These are phyloP conservation scores for Cryphonectria naterciae DNA, from an alignment of 2,329 filamentous ascomycete genomes.

Conservation along the genomic window DNA sequence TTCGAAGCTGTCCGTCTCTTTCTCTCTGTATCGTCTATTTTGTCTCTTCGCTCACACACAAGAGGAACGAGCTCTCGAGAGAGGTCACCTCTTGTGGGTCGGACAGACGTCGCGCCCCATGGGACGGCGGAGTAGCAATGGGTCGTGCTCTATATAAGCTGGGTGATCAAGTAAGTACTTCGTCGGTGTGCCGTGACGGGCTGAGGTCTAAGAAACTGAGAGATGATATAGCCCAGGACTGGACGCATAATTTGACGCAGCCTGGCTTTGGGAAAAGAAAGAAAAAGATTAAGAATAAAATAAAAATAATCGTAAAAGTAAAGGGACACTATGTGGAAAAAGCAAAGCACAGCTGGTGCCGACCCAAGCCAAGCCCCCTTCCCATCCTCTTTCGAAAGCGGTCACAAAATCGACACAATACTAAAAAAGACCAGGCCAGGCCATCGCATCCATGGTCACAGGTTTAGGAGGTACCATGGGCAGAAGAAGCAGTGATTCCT, in stretches of 20 bases:
- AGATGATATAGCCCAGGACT: too few relatives aligned
- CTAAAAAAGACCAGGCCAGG: neutral
- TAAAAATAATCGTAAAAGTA: neutral
- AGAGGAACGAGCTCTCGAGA: neutral
- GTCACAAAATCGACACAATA: neutral
- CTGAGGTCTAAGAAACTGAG: neutral
- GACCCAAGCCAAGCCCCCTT: neutral
- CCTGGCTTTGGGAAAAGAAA: neutral
- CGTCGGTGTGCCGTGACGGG: neutral
- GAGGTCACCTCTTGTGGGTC: neutral
- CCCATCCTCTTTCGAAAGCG: neutral
- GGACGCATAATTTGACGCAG: neutral
- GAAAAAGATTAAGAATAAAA: neutral
- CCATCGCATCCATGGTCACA: neutral
- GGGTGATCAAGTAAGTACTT: neutral
- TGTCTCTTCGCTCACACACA: neutral
- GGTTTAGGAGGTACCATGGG: neutral
- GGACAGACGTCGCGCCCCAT: neutral
- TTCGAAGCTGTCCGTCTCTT: neutral
- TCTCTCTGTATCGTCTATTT: too few relatives aligned
- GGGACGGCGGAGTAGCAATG: neutral
- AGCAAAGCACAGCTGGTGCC: neutral
- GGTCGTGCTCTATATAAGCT: neutral
- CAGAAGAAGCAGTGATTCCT: neutral
- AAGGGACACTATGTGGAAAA: neutral